Evolutionary conservation across 208 protist species (phyloP).

Genomic region (Acanthamoeba healyi): DNA sequence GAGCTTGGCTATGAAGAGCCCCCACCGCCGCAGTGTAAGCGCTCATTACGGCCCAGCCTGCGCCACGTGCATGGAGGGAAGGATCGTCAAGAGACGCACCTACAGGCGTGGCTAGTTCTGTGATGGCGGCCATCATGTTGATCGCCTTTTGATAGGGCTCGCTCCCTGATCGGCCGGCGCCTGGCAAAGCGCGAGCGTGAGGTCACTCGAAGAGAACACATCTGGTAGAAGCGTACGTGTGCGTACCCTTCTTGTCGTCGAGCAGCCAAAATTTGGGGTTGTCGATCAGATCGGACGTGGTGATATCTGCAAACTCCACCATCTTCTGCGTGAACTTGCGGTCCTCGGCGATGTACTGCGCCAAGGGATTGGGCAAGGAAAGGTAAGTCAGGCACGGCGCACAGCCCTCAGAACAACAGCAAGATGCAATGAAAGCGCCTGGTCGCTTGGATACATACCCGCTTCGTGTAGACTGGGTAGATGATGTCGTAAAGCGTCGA

Average conservation of each 20-base stretch:
- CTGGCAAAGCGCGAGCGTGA: background rate
- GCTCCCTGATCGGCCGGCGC: background rate
- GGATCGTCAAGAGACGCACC: background rate
- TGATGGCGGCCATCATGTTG: slow-evolving; percentile 49
- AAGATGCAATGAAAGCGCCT: no score
- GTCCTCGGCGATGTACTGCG: slow-evolving; percentile 44
- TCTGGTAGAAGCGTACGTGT: background rate
- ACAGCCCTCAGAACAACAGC: no score
- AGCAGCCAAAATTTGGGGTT: slow-evolving; percentile 59
- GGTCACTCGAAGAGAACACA: no score
- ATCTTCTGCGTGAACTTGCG: slow-evolving; percentile 31
- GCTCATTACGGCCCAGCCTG: no score
- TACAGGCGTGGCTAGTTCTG: slow-evolving; percentile 25
- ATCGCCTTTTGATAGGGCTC: slow-evolving; percentile 58
- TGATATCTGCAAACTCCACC: slow-evolving; percentile 39
- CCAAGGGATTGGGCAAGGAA: background rate
- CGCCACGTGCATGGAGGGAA: no score
- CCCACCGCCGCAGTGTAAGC: background rate
- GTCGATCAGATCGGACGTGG: slow-evolving; percentile 17
- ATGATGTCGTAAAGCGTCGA: slow-evolving; percentile 47
- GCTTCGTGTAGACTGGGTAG: slow-evolving; percentile 31
- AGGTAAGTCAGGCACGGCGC: no score
- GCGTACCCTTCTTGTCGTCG: slow-evolving; percentile 48
- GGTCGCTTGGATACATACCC: no score
- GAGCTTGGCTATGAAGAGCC: background rate